Base-by-base conservation (phyloP, 768 basidiomycete genomes). In the Leccinum uliginosum region DNA sequence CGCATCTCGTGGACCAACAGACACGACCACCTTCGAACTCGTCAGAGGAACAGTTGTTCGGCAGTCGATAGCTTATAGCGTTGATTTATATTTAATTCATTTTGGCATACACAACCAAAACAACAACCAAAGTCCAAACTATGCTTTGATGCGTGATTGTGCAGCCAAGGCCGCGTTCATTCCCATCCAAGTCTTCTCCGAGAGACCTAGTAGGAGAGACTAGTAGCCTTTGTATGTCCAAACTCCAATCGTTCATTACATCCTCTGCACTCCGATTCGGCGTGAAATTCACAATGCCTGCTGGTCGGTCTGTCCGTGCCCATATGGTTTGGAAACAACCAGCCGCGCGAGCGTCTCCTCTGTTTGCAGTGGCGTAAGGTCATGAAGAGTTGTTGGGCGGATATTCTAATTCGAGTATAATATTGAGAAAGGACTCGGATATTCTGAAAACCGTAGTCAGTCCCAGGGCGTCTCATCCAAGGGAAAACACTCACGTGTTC, bases 101-200 rank as follows among this genome's bases (percentile, higher is more conserved):
- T 23, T 44, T 19, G 51, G 21, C 29, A 38, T 38, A 38, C 17
- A 38, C 35, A n/a, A 38, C 35, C 35, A 57, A 56, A 65, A 62
- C 60, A 60, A 51, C 60, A 60, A 51, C 54, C 59, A 50, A 44
- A 49, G 47, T 57, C 21, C 15, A 43, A 44, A 53, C 64, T 71
- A 78, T 64, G 75, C 75, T 59, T 79, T 81, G 59, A 76, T 75
- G 58, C 85, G 78, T 50, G 88, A 84, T 62, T 90, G 88, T 21
- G 91, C 91, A 48, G 91, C 91, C 69, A 90, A 83, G 11, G 91
- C 91, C 32, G 91, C 91, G 62, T 93, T 93, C 82, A 93, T 87
- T 35, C 88, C 89, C 91, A 93, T 93, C 91, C 95, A 97, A n/a
- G 93, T 93, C 83, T 98, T 98, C 76, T 99, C 97, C 14, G 94